phyloP scores from a whole-genome alignment of 2,329 filamentous ascomycete genomes.

The Calonectria hongkongensis region DNA sequence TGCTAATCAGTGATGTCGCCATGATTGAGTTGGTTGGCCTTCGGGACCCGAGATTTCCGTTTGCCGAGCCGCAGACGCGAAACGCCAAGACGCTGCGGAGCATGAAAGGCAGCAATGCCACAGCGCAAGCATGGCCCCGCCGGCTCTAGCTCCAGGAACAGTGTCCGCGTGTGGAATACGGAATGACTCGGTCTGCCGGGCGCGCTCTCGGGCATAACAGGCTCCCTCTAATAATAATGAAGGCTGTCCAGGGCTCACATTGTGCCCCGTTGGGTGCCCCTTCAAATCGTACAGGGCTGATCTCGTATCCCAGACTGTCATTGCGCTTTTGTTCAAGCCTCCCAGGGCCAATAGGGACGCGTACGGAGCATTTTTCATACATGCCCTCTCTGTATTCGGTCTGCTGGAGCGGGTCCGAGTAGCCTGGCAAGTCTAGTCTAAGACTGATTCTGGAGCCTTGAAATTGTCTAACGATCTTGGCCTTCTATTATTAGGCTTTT shows the following conservation, averaged over 20 bases:
- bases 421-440: conserved; percentile 10
- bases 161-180: not conserved
- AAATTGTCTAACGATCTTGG: conserved; percentile 26
- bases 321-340: not conserved
- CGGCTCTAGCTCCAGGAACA: not conserved
- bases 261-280: not conserved
- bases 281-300: not conserved
- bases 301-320: conserved; percentile 15
- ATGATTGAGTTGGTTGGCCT: not conserved
- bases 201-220: not conserved
- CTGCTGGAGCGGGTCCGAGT: not conserved
- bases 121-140: not conserved
- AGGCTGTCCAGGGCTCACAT: not conserved
- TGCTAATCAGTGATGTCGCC: not conserved
- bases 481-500: conserved; percentile 32
- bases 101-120: conserved; percentile 6
- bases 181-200: conserved; percentile 7
- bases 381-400: not conserved
- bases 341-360: conserved; percentile 1
- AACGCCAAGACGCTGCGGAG: conserved; percentile 9
- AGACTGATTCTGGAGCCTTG: conserved; percentile 10
- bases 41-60: conserved; percentile 22
- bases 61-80: not conserved
- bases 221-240: not conserved
- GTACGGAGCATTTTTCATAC: not conserved